Evolutionary conservation across 75 land plant genomes (phyloP), one percentile per base, ranked within the genome.

Genomic region (Pinus albicaulis): DNA sequence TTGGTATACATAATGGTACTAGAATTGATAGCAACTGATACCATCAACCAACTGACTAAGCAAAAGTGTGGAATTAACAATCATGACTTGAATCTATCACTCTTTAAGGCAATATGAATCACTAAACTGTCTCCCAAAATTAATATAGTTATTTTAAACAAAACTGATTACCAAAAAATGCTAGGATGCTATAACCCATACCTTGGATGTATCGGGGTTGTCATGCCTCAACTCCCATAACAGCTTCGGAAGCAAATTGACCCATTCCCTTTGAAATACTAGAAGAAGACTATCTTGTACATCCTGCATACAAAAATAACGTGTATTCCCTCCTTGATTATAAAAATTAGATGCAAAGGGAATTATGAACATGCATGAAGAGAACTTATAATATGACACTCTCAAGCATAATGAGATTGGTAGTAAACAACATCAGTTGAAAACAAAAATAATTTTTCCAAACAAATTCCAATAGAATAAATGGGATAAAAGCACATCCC

Each of bases 191-290:
- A 34, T 14, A 36, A 44, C 10, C 10, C 23, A 66, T 66, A 66
- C 71, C 52, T 44, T 38, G 20, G 71, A 66, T 66, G 71, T 17
- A 66, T 66, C 22, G 38, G 48, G 71, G 23, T 66, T 66, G 41
- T 66, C 71, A 38, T 66, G 71, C 38, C 22, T 66, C 71, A 66
- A 66, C 71, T 66, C 71, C 71, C 71, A 66, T 66, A 66, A 38
- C 15, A 66, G 48, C 28, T 66, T 66, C 7, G 71, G 71, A 66
- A 66, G 71, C 11, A 19, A 66, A 38, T n/a, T 5, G 10, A 66
- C n/a, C 71, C 71, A 66, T 66, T 66, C 71, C 41, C 71, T 38
- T 66, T 66, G 71, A 66, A 66, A 66, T 17, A 38, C 52, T 66
- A 36, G 36, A 38, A 66, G 48, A 19, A 19, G 20, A 66, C 44